Evolutionary conservation across 345 rosid species (phyloP).

Genomic region (Excoecaria cochinchinensis): DNA sequence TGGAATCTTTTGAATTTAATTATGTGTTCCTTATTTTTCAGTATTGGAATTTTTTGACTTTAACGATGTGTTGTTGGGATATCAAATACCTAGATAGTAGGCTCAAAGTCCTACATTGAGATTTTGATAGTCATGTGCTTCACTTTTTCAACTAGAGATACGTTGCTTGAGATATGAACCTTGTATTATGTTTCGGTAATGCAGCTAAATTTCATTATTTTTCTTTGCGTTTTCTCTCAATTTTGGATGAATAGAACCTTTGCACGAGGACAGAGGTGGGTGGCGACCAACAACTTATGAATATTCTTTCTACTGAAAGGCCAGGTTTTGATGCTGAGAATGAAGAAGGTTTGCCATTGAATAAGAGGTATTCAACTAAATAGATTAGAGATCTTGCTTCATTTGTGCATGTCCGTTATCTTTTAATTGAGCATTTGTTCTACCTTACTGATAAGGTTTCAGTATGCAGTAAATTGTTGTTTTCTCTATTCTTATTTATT

Average conservation of each 20-base stretch:
- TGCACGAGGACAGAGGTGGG: slow-evolving; percentile 34
- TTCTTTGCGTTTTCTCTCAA: slow-evolving; percentile 14
- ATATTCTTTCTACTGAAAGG: slow-evolving; percentile 25
- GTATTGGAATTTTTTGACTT: background rate
- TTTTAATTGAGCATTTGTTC: background rate
- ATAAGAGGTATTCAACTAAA: slow-evolving; percentile 43
- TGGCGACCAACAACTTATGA: slow-evolving; percentile 31
- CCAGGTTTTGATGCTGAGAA: slow-evolving; percentile 31
- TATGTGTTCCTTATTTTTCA: too few relatives aligned
- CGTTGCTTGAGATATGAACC: slow-evolving; percentile 7
- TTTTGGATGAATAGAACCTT: slow-evolving; percentile 36
- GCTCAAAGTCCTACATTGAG: background rate
- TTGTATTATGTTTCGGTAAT: slow-evolving; percentile 7
- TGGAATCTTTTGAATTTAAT: background rate
- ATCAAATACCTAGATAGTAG: background rate
- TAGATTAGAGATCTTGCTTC: slow-evolving; percentile 5
- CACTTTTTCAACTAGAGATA: background rate
- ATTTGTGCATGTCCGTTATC: background rate
- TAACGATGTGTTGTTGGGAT: background rate
- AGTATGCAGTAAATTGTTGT: background rate
- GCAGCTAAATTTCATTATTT: slow-evolving; percentile 6
- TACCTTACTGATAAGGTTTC: background rate
- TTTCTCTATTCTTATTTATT: background rate
- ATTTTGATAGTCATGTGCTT: background rate
- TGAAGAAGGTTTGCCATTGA: slow-evolving; percentile 34